Conservation (phyloP, 164 flowering plant species). For the Pachysandra terminalis region DNA sequence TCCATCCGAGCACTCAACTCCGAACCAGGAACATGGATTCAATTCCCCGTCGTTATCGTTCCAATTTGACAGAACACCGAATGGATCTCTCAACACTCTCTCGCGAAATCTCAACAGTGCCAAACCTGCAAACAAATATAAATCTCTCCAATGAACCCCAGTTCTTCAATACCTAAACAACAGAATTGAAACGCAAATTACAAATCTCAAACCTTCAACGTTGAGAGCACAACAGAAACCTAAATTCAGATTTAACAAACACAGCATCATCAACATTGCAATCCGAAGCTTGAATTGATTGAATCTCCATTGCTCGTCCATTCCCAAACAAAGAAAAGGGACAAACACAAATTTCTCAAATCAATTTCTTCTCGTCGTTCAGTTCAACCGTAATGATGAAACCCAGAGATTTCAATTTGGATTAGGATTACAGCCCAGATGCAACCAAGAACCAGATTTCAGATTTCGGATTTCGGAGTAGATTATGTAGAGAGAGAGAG, state of each 20-base stretch:
- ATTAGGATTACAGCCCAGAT: neutral
- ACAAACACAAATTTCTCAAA: neutral
- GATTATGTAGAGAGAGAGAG: neutral
- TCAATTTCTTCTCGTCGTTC: neutral
- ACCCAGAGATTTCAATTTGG: neutral
- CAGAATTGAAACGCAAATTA: neutral
- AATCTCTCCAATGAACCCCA: neutral
- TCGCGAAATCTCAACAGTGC: constrained; percentile 47
- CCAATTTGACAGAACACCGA: constrained; percentile 45
- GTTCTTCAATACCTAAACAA: neutral
- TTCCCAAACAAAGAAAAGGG: constrained; percentile 8
- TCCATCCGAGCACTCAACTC: constrained; percentile 49
- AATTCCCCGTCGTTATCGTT: constrained; percentile 18
- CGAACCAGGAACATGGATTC: constrained; percentile 57
- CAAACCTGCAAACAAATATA: constrained; percentile 30
- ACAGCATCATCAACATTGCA: constrained; percentile 14
- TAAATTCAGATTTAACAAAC: constrained; percentile 12
- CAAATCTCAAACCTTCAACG: constrained; percentile 34
- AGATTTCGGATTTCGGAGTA: neutral
- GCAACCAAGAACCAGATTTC: neutral
- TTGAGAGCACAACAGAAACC: constrained; percentile 30
- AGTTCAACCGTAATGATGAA: neutral
- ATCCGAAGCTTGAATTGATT: constrained; percentile 15
- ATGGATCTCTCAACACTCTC: constrained; percentile 43
- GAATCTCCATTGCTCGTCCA: constrained; percentile 30